Conservation (phyloP, 2,329 filamentous ascomycete species). For the Alternaria brassicae region DNA sequence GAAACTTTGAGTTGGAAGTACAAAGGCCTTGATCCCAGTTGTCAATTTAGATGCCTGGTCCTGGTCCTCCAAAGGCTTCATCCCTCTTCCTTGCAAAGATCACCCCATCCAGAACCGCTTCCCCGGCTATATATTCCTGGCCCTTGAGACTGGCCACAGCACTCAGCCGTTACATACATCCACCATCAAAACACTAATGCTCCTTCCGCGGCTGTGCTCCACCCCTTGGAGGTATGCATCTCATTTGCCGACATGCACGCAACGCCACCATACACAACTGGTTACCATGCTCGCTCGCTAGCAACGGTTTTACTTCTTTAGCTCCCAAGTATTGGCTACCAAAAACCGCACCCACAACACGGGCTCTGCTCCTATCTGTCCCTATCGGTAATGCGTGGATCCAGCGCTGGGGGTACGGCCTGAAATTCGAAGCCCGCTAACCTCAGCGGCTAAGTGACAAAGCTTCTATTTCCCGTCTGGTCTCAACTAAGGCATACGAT, state of each 20-base stretch:
- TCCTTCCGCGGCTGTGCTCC: slow-evolving; percentile 17
- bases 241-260: slow-evolving; percentile 11
- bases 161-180: slow-evolving; percentile 14
- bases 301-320: slow-evolving; percentile 17
- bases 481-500: slow-evolving; percentile 4
- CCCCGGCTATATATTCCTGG: slow-evolving; percentile 15
- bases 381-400: slow-evolving; percentile 8
- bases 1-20: slow-evolving; percentile 20
- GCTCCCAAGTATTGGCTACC: slow-evolving; percentile 15
- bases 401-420: slow-evolving; percentile 17
- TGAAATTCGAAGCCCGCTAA: slow-evolving; percentile 12
- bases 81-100: slow-evolving; percentile 12
- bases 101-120: slow-evolving; percentile 9
- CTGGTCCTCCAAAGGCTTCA: slow-evolving; percentile 1
- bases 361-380: slow-evolving; percentile 7
- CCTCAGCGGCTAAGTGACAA: slow-evolving; percentile 17
- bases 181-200: slow-evolving; percentile 18
- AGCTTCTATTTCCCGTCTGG: slow-evolving; percentile 13
- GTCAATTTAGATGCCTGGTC: slow-evolving; percentile 2
- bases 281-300: slow-evolving; percentile 12
- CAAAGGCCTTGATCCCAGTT: slow-evolving; percentile 3
- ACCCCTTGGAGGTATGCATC: slow-evolving; percentile 5
- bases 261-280: slow-evolving; percentile 18
- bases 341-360: slow-evolving; percentile 9
- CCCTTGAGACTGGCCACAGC: slow-evolving; percentile 4